Evolutionary conservation across 1,284 basidiomycete genomes (phyloP).

Genomic region (Vanrija humicola): DNA sequence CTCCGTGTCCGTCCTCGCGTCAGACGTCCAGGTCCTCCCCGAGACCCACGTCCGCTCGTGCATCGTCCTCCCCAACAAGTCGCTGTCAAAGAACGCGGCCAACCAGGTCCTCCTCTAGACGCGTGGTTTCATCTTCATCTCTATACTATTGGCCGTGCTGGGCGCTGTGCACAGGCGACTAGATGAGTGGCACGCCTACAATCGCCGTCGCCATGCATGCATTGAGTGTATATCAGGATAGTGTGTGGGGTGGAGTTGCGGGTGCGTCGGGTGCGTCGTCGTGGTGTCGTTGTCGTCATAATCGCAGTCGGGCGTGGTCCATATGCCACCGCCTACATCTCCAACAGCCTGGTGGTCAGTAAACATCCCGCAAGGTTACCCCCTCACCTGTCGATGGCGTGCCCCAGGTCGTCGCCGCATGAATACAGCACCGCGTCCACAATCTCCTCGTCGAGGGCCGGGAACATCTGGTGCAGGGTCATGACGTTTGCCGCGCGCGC

Average conservation of each 20-base stretch:
- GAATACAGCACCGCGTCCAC: conserved; percentile 81
- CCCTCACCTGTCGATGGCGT: conserved; percentile 66
- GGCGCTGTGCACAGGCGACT: no score
- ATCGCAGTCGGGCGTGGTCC: no score
- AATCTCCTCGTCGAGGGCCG: conserved; percentile 70
- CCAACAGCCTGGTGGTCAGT: conserved; percentile 13
- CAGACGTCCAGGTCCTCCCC: conserved; percentile 49
- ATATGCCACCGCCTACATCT: conserved; percentile 12
- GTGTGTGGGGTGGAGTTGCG: not conserved
- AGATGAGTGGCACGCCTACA: no score
- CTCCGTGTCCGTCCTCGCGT: conserved; percentile 51
- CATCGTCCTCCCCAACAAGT: conserved; percentile 54
- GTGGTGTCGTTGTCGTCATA: not conserved
- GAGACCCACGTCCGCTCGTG: conserved; percentile 49
- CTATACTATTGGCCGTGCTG: no score
- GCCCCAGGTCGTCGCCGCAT: conserved; percentile 79
- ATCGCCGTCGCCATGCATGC: not conserved
- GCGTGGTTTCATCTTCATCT: no score
- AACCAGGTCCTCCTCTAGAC: conserved; percentile 52
- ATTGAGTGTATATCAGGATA: not conserved
- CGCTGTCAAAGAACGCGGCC: conserved; percentile 46
- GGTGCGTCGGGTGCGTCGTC: not conserved
- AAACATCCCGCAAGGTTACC: not conserved
- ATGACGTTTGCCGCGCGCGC: conserved; percentile 48
- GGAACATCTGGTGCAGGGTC: conserved; percentile 83